Conservation (phyloP, 2,329 filamentous ascomycete species). For the Pyrenophora graminea region DNA sequence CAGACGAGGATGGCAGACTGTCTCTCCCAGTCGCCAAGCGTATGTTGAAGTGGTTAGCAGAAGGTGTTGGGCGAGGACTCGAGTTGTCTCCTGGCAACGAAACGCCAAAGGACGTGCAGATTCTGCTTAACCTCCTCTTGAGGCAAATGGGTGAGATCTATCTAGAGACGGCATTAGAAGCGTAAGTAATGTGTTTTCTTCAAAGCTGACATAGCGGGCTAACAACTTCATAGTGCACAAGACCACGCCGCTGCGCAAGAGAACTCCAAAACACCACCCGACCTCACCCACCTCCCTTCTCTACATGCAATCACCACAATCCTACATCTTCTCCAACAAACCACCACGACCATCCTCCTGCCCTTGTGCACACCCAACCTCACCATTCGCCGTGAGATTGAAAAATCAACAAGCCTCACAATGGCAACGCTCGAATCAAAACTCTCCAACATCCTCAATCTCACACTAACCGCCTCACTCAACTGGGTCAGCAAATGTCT, state of each 20-base stretch:
- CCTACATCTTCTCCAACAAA: slow-evolving; percentile 89
- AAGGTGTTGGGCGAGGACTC: slow-evolving; percentile 86
- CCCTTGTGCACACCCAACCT: slow-evolving; percentile 87
- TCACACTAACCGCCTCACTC: slow-evolving; percentile 71
- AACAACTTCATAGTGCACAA: slow-evolving; percentile 44
- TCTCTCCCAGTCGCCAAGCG: slow-evolving; percentile 89
- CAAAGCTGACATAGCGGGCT: slow-evolving; percentile 3
- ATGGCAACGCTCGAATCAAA: slow-evolving; percentile 83
- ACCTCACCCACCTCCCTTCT: slow-evolving; percentile 79
- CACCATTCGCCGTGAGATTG: slow-evolving; percentile 86
- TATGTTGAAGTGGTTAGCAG: slow-evolving; percentile 97
- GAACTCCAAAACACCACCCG: slow-evolving; percentile 79
- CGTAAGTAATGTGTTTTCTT: slow-evolving; percentile 42
- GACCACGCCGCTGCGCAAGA: slow-evolving; percentile 79
- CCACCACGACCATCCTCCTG: slow-evolving; percentile 86
- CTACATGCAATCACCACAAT: slow-evolving; percentile 84
- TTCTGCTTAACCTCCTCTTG: slow-evolving; percentile 80
- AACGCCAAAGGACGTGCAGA: slow-evolving; percentile 90
- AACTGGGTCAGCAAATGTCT: slow-evolving; percentile 77
- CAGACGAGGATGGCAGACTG: slow-evolving; percentile 83
- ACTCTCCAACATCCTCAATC: slow-evolving; percentile 71
- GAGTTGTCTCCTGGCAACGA: slow-evolving; percentile 88
- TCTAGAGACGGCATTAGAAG: slow-evolving; percentile 67
- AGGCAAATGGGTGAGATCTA: slow-evolving; percentile 86
- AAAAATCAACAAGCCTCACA: slow-evolving; percentile 75